Conservation (phyloP, 257 asterid genomes). For the Gynochthodes officinalis region DNA sequence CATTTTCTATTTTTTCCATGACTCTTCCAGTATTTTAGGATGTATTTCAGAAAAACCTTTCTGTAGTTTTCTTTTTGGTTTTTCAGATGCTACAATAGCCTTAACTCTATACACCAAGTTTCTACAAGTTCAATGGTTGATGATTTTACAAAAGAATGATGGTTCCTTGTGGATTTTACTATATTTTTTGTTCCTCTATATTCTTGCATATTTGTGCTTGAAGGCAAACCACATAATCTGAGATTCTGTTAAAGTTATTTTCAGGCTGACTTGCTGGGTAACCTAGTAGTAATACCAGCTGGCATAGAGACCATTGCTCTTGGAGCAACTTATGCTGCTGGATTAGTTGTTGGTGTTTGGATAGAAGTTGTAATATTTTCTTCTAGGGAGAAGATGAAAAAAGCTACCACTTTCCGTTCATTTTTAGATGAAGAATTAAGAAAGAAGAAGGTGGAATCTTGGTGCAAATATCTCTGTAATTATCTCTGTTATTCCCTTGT, state of each 20-base stretch:
- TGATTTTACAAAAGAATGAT: background rate
- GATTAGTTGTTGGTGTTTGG: conserved; percentile 87
- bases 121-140: too few species aligned
- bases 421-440: conserved; percentile 46
- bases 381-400: conserved; percentile 52
- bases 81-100: background rate
- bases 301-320: conserved; percentile 93
- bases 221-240: background rate
- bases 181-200: too few species aligned
- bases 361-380: conserved; percentile 59
- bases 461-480: conserved; percentile 52
- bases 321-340: conserved; percentile 97
- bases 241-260: background rate
- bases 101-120: too few species aligned
- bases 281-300: conserved; percentile 74
- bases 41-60: too few species aligned
- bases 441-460: conserved; percentile 74
- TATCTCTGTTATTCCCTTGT: background rate
- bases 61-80: too few species aligned
- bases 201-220: background rate
- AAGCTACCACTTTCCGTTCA: conserved; percentile 52
- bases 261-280: conserved; percentile 85
- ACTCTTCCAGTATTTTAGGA: background rate
- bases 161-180: background rate
- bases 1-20: too few species aligned